Evolutionary conservation across 495 filamentous ascomycete species (phyloP).

Genomic region (Podospora appendiculata): DNA sequence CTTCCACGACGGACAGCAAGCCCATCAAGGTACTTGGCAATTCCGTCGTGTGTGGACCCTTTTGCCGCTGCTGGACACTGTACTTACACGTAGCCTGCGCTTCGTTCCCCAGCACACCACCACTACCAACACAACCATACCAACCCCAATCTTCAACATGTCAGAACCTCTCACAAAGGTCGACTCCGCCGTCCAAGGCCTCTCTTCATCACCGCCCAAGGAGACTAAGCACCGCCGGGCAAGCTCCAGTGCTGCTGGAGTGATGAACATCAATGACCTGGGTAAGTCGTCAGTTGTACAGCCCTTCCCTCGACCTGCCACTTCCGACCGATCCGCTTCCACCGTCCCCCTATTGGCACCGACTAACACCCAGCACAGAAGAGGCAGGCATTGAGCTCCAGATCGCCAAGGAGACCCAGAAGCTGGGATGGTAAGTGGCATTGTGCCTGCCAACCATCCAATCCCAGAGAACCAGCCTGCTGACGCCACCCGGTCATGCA

Average conservation of each 20-base stretch:
- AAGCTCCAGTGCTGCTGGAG: conserved; percentile 57
- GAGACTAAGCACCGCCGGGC: conserved; percentile 57
- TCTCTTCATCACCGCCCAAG: conserved; percentile 58
- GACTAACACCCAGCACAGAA: conserved; percentile 42
- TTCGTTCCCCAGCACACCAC: neutral
- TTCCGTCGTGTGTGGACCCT: neutral
- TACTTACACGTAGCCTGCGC: neutral
- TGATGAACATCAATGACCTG: conserved; percentile 79
- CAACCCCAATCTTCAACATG: conserved; percentile 36
- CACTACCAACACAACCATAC: neutral
- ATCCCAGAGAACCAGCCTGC: neutral
- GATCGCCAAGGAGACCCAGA: conserved; percentile 82
- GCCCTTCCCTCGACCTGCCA: neutral
- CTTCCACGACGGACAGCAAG: neutral
- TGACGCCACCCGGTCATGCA: conserved; percentile 25
- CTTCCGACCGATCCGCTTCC: too few relatives aligned
- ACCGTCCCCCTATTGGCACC: too few relatives aligned
- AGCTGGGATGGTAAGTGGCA: conserved; percentile 71
- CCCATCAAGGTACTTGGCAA: neutral
- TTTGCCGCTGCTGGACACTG: neutral
- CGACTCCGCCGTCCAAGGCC: conserved; percentile 77
- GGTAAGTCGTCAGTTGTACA: conserved; percentile 43
- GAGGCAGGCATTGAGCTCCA: conserved; percentile 63
- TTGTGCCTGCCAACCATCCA: neutral
- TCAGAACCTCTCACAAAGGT: conserved; percentile 70